These are phyloP conservation scores for Tricholoma sp. DNA, from an alignment of 768 basidiomycete genomes.

Conservation along the genomic window DNA sequence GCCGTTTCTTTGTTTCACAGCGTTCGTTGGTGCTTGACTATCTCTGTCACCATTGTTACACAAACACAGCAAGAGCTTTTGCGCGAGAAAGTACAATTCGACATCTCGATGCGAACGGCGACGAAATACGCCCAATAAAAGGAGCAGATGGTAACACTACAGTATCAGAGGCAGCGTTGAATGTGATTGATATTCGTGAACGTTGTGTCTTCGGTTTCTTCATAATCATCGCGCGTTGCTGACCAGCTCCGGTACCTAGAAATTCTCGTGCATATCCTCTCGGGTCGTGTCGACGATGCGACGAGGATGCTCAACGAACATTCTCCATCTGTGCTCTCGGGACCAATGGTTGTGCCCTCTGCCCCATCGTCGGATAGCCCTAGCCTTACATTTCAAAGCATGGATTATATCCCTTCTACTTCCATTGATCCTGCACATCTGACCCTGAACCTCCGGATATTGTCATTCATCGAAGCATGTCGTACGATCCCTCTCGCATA, in stretches of 20 bases:
- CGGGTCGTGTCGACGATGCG: slow-evolving; percentile 72
- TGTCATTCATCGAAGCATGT: slow-evolving; percentile 82
- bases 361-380: neutral
- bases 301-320: slow-evolving; percentile 58
- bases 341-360: slow-evolving; percentile 30
- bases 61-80: slow-evolving; percentile 67
- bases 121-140: slow-evolving; percentile 43
- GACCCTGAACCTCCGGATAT: slow-evolving; percentile 79
- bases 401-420: slow-evolving; percentile 50
- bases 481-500: slow-evolving; percentile 63
- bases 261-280: slow-evolving; percentile 63
- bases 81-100: slow-evolving; percentile 54
- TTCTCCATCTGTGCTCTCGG: slow-evolving; percentile 59
- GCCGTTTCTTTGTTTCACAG: slow-evolving; percentile 28
- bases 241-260: slow-evolving; percentile 37
- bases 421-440: slow-evolving; percentile 75
- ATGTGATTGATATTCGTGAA: slow-evolving; percentile 47
- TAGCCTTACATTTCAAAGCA: slow-evolving; percentile 24
- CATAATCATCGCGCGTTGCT: neutral
- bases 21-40: slow-evolving; percentile 71
- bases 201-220: slow-evolving; percentile 26
- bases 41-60: slow-evolving; percentile 68
- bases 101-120: slow-evolving; percentile 65
- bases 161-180: slow-evolving; percentile 35
- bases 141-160: slow-evolving; percentile 11